Evolutionary conservation across 2,329 filamentous ascomycete species (phyloP), one percentile per base, ranked within the genome.

Genomic region (Meredithiella fracta): DNA sequence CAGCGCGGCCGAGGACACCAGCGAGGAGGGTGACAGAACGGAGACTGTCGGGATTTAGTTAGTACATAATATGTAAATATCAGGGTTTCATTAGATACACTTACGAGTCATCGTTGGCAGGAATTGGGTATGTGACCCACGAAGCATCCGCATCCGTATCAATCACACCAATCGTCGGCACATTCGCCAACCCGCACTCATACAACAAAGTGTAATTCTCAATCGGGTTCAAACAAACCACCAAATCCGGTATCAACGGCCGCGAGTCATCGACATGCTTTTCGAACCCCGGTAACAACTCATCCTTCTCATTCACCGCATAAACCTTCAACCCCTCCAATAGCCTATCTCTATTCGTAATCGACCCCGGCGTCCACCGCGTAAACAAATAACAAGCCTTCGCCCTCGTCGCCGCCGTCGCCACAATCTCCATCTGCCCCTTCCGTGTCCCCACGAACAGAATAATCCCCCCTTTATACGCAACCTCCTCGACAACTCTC

Each of bases 101-200:
- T 65, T 67, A 87, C 84, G 83, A 89, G 74, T 98, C 92, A 66
- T 98, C 92, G 67, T 98, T 98, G 53, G 88, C 88, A 1, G 92
- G 92, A 62, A 98, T 96, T 14, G 86, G 86, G 66, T 98, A 98
- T 3, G 92, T 97, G 53, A 97, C 89, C 80, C 86, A 91, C 0
- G 87, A 87, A 0, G 92, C 87, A 68, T 97, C 86, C 1, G 82
- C 83, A 68, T 98, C 86, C 1, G 92, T 97, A 68, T 98, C 92
- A 62, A 97, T 85, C 58, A 98, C 76, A 50, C 91, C 92, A 64
- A 98, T 92, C 0, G 92, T 97, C 1, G 92, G 92, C 57, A 98
- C 86, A 64, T 84, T 86, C 66, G 87, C 84, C 58, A 89, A 67
- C 0, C 85, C 86, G 67, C 92, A 97, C 73, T 98, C 92, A 68